Evolutionary conservation across 768 basidiomycete species (phyloP), one percentile per base, ranked within the genome.

Genomic region (Mycena olivaceomarginata): DNA sequence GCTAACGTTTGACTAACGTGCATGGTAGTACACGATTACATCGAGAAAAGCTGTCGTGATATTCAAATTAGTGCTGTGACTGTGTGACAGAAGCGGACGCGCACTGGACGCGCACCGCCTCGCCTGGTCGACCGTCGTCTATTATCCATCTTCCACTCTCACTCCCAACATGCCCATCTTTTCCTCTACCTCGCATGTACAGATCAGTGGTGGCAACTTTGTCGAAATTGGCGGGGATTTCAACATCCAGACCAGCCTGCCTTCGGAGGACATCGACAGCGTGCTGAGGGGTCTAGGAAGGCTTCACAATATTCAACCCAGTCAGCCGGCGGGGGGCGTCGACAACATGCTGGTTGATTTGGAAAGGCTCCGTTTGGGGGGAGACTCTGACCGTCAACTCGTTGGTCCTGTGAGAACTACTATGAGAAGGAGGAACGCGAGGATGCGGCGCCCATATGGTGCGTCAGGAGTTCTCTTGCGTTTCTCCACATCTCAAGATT

Each of bases 371-470:
- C 37, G 39, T 37, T 40, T 62, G n/a, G 16, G 59, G 59, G 37
- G 40, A 39, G 8, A 40, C 39, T 62, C 59, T 18, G 37, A 37
- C 11, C 59, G 59, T 62, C 59, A 62, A 62, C 16, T 15, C 12
- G 39, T 39, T 10, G 39, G 59, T 39, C 15, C 59, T 39, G 59
- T 39, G 57, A 70, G 69, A 62, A 59, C 57, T 31, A 57, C 67
- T 68, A 31, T 13, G 18, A 70, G 69, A 62, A 39, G 69, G 57
- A n/a, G 12, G 16, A 39, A 39, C 43, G 40, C 40, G 68, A 70
- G 69, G 69, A 70, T 62, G n/a, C n/a, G n/a, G 68, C 57, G 20
- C 31, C 68, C 68, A 16, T 69, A 59, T 59, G 40, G 68, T 69
- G 68, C 22, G 68, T 69, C 39, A 3, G 40, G 20, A 59, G 56